Base-by-base conservation (phyloP, 352 stramenopile species). In the Pelagophyceae sp. region DNA sequence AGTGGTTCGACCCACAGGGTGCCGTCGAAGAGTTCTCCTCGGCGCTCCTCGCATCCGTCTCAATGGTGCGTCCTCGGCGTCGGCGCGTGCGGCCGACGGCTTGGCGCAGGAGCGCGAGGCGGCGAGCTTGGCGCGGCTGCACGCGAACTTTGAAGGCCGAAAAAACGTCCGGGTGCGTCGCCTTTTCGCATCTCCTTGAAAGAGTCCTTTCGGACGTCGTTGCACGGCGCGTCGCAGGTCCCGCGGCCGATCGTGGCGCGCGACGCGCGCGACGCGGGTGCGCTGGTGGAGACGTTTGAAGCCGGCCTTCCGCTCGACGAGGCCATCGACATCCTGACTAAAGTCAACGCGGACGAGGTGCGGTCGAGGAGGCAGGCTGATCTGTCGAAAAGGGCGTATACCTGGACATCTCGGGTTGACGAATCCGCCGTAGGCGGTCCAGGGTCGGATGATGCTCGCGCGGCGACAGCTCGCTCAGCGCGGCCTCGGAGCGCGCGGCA, bases 201-300 rank as follows among this genome's bases (percentile, higher is more conserved):
- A 20, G 6, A 54, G 40, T 20, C 20, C 6, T 20, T 54, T 20
- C 6, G 6, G 6, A 54, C 40, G 40, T 65, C 23, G 17, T 65
- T n/a, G 23, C 58, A 25, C 35, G 31, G 19, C 29, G 63, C 35
- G 63, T n/a, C n/a, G n/a, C n/a, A n/a, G n/a, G n/a, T n/a, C n/a
- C 58, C 58, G 58, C 58, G 58, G 58, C 58, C 58, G 11, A 15
- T 67, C 58, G 23, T 31, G 29, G 58, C 58, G 11, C 23, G 31
- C 15, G 58, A 67, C 23, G 23, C 11, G 11, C 11, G 23, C 45
- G 45, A 11, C 45, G 45, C 11, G 11, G 11, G 23, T 11, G 67
- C 29, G 67, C 29, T 74, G 35, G 67, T 74, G 15, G 67, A 74
- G 67, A 33, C 35, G 35, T 74, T 60, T 37, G 67, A 74, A 37